Evolutionary conservation across 257 asterid species (phyloP), one percentile per base, ranked within the genome.

Genomic region (Solanum bulbocastanum): DNA sequence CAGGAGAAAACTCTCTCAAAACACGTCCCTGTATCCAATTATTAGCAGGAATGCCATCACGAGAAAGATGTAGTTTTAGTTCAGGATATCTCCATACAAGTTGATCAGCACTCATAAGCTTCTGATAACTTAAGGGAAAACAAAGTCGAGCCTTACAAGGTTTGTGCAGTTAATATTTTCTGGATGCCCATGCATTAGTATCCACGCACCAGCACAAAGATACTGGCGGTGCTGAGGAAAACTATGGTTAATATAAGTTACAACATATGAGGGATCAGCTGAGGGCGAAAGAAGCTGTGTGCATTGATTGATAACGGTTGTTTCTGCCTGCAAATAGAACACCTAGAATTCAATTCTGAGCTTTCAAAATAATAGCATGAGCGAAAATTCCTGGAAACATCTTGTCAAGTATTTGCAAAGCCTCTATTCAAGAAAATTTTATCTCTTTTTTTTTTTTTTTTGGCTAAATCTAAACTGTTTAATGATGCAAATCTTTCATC

Each of bases 191-290:
- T 92, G 95, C 99, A 96, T 95, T 90, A 97, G 91, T 91, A 95
- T 91, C 99, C 99, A 97, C 25, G 98, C 98, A 91, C 98, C 98
- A 88, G 99, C 98, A 90, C 99, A 97, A 88, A 97, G 98, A 92
- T 94, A 94, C 86, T 95, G 93, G 71, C 99, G 98, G 87, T 97
- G 99, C 87, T 91, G 89, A 86, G 95, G 94, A 92, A 93, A 97
- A 91, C 99, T 97, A 92, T 91, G 98, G 89, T 88, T 97, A 74
- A 96, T 90, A 90, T 97, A 97, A 72, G 99, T 97, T 91, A 89
- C 88, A 46, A 95, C 96, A 88, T 97, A 97, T 7, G 93, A 32
- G 86, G 99, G 98, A 89, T 97, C 98, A 89, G 98, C 98, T 79
- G 98, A 92, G 46, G 97, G 35, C 11, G 99, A 93, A 91, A 97